Evolutionary conservation across 2,329 filamentous ascomycete genomes (phyloP), one percentile per base, ranked within the genome.

Genomic region (Herpotrichia juniperi): DNA sequence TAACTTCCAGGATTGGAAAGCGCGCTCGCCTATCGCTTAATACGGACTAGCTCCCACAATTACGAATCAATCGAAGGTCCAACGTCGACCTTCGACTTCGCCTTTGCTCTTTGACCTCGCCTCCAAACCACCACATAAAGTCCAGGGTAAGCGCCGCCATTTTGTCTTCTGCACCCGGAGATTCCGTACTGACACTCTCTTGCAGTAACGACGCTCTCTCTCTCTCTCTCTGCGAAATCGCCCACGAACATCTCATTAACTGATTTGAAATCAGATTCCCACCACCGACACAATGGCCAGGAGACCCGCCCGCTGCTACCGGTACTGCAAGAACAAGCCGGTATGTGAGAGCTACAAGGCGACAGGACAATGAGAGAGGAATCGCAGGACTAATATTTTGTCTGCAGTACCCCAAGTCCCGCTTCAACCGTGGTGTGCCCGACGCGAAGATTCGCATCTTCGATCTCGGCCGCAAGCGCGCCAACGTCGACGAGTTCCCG

Each of bases 291-390:
- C 88, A 85, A 99, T 99, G 94, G 94, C 94, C 78, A 92, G 94
- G 83, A 92, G 94, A 90, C 94, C 94, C 78, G 94, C 94, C 78
- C 90, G 94, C 86, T 99, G 94, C 86, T 99, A 96, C 88, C 89
- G 94, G 78, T 99, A 99, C 90, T 99, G 94, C 93, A 99, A 99
- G 91, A 99, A 97, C 89, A 97, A 97, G 92, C 92, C 96, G 79
- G 82, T 73, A 73, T 56, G 69, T 69, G 49, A 45, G 35, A 55
- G 10, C 14, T 37, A 26, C 35, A 48, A 46, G 19, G 21, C 5
- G 21, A 55, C 55, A 67, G 71, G 78, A 60, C 67, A 56, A 59
- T 50, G 42, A 60, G 48, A 51, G 43, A 8, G 43, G 19, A 42
- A 61, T 44, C 53, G 42, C 50, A 61, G 57, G 53, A 59, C 66